phyloP scores from a whole-genome alignment of 352 stramenopile species.

The Globisporangium splendens region DNA sequence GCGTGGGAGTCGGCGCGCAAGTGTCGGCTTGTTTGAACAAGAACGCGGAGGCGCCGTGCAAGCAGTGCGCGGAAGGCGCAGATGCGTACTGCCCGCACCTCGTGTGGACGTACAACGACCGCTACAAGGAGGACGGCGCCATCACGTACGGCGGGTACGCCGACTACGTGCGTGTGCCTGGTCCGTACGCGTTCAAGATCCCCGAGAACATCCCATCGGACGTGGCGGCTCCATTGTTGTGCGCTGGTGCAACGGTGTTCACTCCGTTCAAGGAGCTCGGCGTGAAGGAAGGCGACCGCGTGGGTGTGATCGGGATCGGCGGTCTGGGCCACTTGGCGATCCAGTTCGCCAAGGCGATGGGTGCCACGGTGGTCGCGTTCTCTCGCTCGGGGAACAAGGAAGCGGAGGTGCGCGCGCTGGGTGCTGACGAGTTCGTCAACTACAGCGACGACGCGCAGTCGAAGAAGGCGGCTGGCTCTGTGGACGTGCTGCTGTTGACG shows the following conservation, averaged over 20 bases:
- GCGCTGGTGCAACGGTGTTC: conserved; percentile 82
- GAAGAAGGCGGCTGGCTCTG: conserved; percentile 14
- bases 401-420: conserved; percentile 40
- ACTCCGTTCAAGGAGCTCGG: conserved; percentile 56
- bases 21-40: conserved; percentile 64
- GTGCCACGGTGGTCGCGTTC: conserved; percentile 53
- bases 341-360: conserved; percentile 75
- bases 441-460: conserved; percentile 30
- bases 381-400: conserved; percentile 63
- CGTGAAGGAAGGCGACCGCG: conserved; percentile 39
- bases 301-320: conserved; percentile 79
- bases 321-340: conserved; percentile 83
- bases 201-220: conserved; percentile 59
- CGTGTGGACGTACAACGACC: conserved; percentile 48
- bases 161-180: conserved; percentile 56
- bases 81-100: conserved; percentile 58
- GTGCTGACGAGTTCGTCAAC: conserved; percentile 59
- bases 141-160: conserved; percentile 60
- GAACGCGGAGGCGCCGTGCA: conserved; percentile 45
- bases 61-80: conserved; percentile 41
- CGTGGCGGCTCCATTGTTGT: conserved; percentile 65
- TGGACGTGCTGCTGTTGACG: conserved; percentile 72
- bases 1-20: conserved; percentile 77
- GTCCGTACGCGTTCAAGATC: conserved; percentile 70
- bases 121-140: conserved; percentile 30